These are phyloP conservation scores for Wickerhamomyces mucosus DNA, from an alignment of 805 yeast species.

Conservation along the genomic window DNA sequence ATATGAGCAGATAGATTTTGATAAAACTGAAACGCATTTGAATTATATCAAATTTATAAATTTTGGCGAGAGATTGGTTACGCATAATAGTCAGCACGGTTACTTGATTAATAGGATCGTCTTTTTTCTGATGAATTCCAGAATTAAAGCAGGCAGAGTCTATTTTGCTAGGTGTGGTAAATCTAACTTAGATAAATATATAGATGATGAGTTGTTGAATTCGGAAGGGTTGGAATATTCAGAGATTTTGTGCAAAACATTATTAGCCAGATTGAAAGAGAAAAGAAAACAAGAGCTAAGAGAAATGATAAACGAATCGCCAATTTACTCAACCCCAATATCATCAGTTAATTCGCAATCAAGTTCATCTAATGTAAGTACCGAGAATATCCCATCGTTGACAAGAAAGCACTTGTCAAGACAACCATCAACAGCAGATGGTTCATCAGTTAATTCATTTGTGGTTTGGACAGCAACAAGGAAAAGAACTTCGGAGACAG, in stretches of 20 bases:
- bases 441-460: slow-evolving; percentile 49
- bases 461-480: slow-evolving; percentile 96
- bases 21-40: slow-evolving; percentile 36
- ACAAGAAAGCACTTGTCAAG: slow-evolving; percentile 18
- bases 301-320: slow-evolving; percentile 1
- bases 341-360: slow-evolving; percentile 2
- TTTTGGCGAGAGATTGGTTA: slow-evolving; percentile 76
- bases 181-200: slow-evolving; percentile 38
- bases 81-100: slow-evolving; percentile 78
- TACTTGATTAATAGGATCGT: slow-evolving; percentile 86
- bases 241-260: slow-evolving; percentile 46
- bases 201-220: slow-evolving; percentile 75
- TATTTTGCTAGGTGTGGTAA: slow-evolving; percentile 80
- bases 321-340: not conserved
- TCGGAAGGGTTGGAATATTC: slow-evolving; percentile 68
- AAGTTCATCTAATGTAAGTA: slow-evolving; percentile 1
- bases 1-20: slow-evolving; percentile 58
- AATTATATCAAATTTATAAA: slow-evolving; percentile 81
- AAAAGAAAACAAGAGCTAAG: slow-evolving; percentile 14
- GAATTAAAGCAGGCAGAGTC: slow-evolving; percentile 82
- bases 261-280: slow-evolving; percentile 28
- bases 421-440: slow-evolving; percentile 40
- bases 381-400: not conserved
- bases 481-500: slow-evolving; percentile 73
- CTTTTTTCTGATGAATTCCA: slow-evolving; percentile 83